phyloP scores from a whole-genome alignment of 202 grass and related monocot species.

The Setaria italica region DNA sequence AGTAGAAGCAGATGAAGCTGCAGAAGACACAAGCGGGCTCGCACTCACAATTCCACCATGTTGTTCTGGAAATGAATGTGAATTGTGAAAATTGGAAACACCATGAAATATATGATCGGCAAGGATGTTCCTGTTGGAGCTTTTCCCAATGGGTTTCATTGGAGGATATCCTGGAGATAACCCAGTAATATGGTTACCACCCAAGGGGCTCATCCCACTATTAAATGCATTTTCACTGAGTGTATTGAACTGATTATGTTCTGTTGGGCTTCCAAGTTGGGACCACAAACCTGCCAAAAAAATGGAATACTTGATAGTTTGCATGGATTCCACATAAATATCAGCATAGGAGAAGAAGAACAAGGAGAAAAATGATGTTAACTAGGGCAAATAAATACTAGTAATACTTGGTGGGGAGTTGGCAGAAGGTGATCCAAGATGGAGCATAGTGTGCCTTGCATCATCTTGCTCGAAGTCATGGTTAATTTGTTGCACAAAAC shows the following conservation, averaged over 20 bases:
- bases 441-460: conserved; percentile 45
- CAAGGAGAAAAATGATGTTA: not conserved
- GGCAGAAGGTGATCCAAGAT: conserved; percentile 44
- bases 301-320: conserved; percentile 25
- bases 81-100: conserved; percentile 36
- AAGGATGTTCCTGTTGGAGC: conserved; percentile 41
- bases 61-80: conserved; percentile 63
- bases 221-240: conserved; percentile 46
- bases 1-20: conserved; percentile 46
- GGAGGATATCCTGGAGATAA: conserved; percentile 19
- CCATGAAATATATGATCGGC: conserved; percentile 43
- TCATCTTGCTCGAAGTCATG: conserved; percentile 66
- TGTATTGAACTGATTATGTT: conserved; percentile 45
- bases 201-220: conserved; percentile 46
- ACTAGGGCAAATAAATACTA: not conserved
- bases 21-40: conserved; percentile 41
- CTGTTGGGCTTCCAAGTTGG: conserved; percentile 54
- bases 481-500: conserved; percentile 56
- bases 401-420: conserved; percentile 57
- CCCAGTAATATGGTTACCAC: conserved; percentile 51
- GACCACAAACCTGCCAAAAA: conserved; percentile 55
- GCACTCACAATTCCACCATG: conserved; percentile 42
- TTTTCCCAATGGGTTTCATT: conserved; percentile 53
- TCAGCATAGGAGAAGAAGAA: not conserved
- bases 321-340: not conserved